Base-by-base conservation (phyloP, 2,329 filamentous ascomycete species). In the Colletotrichum tofieldiae region DNA sequence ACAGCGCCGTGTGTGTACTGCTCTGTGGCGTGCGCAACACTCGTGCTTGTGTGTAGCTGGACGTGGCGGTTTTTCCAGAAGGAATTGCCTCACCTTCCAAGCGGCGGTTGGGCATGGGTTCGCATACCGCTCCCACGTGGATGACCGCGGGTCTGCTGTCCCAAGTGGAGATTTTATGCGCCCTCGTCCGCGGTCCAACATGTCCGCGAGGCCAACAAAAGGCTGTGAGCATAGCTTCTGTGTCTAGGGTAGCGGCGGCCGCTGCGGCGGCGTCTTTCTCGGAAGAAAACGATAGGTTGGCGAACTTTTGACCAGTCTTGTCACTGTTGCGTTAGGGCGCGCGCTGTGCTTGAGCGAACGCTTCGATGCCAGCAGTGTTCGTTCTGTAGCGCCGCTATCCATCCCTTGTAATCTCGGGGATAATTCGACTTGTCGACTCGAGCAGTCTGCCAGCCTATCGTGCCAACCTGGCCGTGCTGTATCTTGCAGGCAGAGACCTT, bases 91-190 rank as follows among this genome's bases (percentile, higher is more conserved):
- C 65, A 64, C 63, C 69, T 54, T 69, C 58, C 18, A 35, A 60
- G 65, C 52, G 37, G 54, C 59, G 65, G 45, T 45, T 45, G 59
- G 65, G 65, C 69, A 64, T 59, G 65, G 69, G 65, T 64, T 72
- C 59, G 65, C 65, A 72, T 72, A 72, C 69, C 69, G 69, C 69
- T 69, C 45, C 69, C 69, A 72, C 69, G 69, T 72, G 69, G 69
- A 64, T 47, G 29, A 69, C 55, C 52, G 69, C 58, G 69, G 69
- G 69, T 69, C 65, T 69, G 43, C 35, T 72, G 59, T 64, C 26
- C 65, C 29, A 69, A 69, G 69, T 69, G 65, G 69, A 72, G 58
- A 52, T 69, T 58, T 60, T 32, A 60, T 69, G 65, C 59, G 59
- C 39, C 45, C 37, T 72, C 52, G 59, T 69, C 54, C 67, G 69